Conservation (phyloP, 441 rosid genomes). For the Populus hybrid region DNA sequence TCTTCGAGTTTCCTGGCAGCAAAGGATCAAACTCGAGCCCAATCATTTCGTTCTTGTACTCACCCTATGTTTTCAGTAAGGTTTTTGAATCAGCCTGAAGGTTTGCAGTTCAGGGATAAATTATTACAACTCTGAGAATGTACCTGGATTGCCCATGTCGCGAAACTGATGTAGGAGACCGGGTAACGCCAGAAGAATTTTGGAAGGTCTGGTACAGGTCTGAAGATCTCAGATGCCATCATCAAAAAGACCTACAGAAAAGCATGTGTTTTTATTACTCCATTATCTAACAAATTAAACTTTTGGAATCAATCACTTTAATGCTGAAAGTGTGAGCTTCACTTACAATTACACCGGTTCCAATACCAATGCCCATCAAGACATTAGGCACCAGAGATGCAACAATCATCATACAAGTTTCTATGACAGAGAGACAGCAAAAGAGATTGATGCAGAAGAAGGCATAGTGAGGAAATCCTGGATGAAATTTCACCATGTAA, state of each 20-base stretch:
- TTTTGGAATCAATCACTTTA: background rate
- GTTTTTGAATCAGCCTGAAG: background rate
- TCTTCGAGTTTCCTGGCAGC: slow-evolving; percentile 41
- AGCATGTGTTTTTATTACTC: no score
- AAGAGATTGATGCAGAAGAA: slow-evolving; percentile 60
- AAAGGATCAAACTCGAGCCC: slow-evolving; percentile 65
- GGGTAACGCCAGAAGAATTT: slow-evolving; percentile 79
- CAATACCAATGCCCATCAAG: slow-evolving; percentile 60
- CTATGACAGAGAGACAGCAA: slow-evolving; percentile 53
- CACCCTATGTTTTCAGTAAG: slow-evolving; percentile 39
- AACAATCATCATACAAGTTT: slow-evolving; percentile 73
- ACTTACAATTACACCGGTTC: slow-evolving; percentile 64
- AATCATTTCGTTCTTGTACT: slow-evolving; percentile 66
- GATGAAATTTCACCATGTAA: slow-evolving; percentile 59
- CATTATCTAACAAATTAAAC: background rate
- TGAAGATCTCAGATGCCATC: slow-evolving; percentile 80
- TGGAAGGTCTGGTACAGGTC: slow-evolving; percentile 64
- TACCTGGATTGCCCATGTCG: slow-evolving; percentile 78
- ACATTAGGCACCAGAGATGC: slow-evolving; percentile 76
- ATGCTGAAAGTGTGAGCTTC: background rate
- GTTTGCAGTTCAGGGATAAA: background rate
- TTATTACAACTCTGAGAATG: background rate
- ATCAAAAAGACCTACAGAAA: slow-evolving; percentile 55
- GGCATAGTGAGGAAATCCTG: slow-evolving; percentile 49
- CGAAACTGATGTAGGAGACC: slow-evolving; percentile 59